These are phyloP conservation scores for Epichloe baconii DNA, from an alignment of 2,329 filamentous ascomycete species.

Conservation along the genomic window DNA sequence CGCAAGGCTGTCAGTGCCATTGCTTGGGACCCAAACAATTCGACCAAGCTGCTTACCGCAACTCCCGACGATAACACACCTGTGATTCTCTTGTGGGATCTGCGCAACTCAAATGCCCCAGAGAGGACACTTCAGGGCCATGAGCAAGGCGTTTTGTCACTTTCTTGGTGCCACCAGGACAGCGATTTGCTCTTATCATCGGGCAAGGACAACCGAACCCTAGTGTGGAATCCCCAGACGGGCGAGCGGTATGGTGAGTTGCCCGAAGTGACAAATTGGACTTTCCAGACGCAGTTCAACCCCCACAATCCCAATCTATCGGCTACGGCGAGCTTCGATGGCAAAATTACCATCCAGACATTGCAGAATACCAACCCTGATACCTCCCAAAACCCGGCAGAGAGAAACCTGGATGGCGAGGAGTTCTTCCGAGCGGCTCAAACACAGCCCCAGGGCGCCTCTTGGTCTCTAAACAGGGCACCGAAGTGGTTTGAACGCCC, in stretches of 20 bases:
- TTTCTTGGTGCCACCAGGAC: constrained; percentile 93
- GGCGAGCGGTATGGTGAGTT: constrained; percentile 83
- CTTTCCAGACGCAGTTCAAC: constrained; percentile 89
- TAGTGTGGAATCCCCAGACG: constrained; percentile 93
- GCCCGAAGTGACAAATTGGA: constrained; percentile 98
- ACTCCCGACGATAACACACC: constrained; percentile 82
- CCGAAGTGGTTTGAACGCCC: constrained; percentile 86
- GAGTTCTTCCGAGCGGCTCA: constrained; percentile 96
- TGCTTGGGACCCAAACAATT: constrained; percentile 92
- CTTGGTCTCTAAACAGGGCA: constrained; percentile 74
- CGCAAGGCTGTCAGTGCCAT: constrained; percentile 91
- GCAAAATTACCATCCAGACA: constrained; percentile 87
- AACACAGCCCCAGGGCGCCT: constrained; percentile 77
- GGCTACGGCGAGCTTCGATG: constrained; percentile 93
- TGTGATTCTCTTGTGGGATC: constrained; percentile 83
- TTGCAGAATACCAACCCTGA: constrained; percentile 84
- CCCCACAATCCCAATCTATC: constrained; percentile 79
- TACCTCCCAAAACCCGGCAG: constrained; percentile 50
- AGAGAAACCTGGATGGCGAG: constrained; percentile 68
- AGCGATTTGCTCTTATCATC: constrained; percentile 79
- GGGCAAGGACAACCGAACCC: constrained; percentile 90
- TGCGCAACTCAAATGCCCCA: constrained; percentile 90
- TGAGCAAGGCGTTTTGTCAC: constrained; percentile 80
- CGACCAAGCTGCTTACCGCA: constrained; percentile 86
- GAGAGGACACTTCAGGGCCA: constrained; percentile 84